These are phyloP conservation scores for Mortierella sp. DNA, from an alignment of 371 early-diverging fungal species.

Conservation along the genomic window DNA sequence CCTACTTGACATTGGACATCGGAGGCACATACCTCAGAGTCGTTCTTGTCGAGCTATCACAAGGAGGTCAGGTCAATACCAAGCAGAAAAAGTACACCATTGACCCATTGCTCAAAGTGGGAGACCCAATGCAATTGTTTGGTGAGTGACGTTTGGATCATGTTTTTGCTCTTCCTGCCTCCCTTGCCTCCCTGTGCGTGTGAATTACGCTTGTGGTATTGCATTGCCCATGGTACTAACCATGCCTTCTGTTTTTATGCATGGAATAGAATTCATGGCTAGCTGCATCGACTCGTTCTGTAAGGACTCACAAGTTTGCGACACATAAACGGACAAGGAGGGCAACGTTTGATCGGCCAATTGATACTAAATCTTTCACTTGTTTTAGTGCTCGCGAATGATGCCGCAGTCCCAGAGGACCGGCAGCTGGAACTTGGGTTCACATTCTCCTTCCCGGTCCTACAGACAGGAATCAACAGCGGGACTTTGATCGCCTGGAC, in stretches of 20 bases:
- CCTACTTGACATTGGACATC: slow-evolving; percentile 92
- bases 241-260: too few relatives aligned
- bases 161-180: neutral
- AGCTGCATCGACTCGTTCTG: slow-evolving; percentile 31
- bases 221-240: too few relatives aligned
- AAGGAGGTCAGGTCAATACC: slow-evolving; percentile 75
- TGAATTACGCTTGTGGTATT: neutral
- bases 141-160: too few relatives aligned
- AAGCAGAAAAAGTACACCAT: slow-evolving; percentile 85
- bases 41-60: slow-evolving; percentile 86
- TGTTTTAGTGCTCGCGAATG: slow-evolving; percentile 48
- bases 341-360: too few relatives aligned
- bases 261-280: slow-evolving; percentile 28
- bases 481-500: slow-evolving; percentile 92
- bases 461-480: slow-evolving; percentile 82
- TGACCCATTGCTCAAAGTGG: slow-evolving; percentile 83
- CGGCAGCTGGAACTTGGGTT: slow-evolving; percentile 76
- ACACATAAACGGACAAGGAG: too few relatives aligned
- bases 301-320: neutral
- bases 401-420: slow-evolving; percentile 20
- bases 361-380: too few relatives aligned
- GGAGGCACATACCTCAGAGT: slow-evolving; percentile 97
- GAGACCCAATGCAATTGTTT: slow-evolving; percentile 66
- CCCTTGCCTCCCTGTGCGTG: neutral
- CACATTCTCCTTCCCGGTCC: slow-evolving; percentile 96